Base-by-base conservation (phyloP, 1,139 yeast species). In the Diutina catenulata region DNA sequence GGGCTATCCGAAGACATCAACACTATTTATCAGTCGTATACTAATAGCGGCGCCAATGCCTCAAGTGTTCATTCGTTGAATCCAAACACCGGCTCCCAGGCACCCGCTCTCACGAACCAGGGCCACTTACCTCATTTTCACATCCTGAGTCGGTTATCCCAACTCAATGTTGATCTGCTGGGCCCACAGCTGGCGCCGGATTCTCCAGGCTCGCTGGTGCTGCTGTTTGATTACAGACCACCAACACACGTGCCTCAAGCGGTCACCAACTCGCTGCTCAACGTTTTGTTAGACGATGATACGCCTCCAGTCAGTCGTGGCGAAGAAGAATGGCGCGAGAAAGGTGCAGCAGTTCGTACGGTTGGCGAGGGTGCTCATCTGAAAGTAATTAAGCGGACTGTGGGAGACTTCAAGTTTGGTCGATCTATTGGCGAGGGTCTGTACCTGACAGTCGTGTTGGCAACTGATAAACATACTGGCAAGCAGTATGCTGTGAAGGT, bases 351-450 rank as follows among this genome's bases (percentile, higher is more conserved):
- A 1, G 51, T 55, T 13, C 49, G 50, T 35, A 47, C 45, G n/a
- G 43, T 59, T 0, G 29, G 38, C 25, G 38, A 41, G 20, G 41
- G 49, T 3, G 35, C 40, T 5, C 49, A 52, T 1, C 43, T 42
- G 3, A 50, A 52, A 37, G 47, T 64, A 6, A 59, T 67, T 23
- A 74, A 74, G 49, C 67, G 84, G 50, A 70, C 80, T 16, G 95
- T 88, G 2, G 70, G 72, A 45, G 98, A 91, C 59, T 93, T 88
- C 58, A 76, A 77, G 45, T 87, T 91, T 51, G 91, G 94, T 26
- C 77, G 80, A 39, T 76, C 80, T 41, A 70, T 93, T 32, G 99
- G 99, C 8, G 95, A 87, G 54, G 99, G 99, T 1, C 86, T 96
- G 1, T 93, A 91, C 53, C 88, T 97, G 3, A 87, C 95, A 5